phyloP scores from a whole-genome alignment of 169 alveolate species.

The Plasmodium yoelii region DNA sequence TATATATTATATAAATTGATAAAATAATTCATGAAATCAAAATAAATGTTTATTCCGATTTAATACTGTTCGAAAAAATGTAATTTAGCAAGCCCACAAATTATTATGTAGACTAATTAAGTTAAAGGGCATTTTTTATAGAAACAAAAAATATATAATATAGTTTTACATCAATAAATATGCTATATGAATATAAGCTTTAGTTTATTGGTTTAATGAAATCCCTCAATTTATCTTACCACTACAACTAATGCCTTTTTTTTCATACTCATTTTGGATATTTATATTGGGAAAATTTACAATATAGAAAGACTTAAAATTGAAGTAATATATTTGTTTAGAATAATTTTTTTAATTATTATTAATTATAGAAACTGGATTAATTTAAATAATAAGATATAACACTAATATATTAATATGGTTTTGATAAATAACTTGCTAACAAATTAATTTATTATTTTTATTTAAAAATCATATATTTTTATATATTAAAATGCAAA shows the following conservation, averaged over 20 bases:
- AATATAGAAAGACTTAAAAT: too few species aligned
- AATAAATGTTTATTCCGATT: not conserved
- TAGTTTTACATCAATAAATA: not conserved
- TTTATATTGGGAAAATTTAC: too few species aligned
- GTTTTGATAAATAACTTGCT: too few species aligned
- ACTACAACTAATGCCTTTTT: slow-evolving; percentile 75
- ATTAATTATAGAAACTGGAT: not conserved
- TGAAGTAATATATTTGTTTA: too few species aligned
- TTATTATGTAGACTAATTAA: too few species aligned
- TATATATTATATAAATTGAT: not conserved
- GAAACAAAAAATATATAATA: not conserved
- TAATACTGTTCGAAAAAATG: not conserved
- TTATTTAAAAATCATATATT: too few species aligned
- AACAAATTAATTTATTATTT: too few species aligned
- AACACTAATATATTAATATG: too few species aligned
- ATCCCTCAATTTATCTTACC: slow-evolving; percentile 15
- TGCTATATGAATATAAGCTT: not conserved
- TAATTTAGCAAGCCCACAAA: too few species aligned
- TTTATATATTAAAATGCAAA: too few species aligned
- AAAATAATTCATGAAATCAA: not conserved
- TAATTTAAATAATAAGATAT: not conserved
- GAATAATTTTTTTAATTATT: too few species aligned
- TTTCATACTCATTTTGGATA: slow-evolving; percentile 53
- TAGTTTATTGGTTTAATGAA: too few species aligned
- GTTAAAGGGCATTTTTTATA: not conserved